Evolutionary conservation across 108 stramenopile species (phyloP), one percentile per base, ranked within the genome.

Genomic region (Nannochloropsis gaditana): DNA sequence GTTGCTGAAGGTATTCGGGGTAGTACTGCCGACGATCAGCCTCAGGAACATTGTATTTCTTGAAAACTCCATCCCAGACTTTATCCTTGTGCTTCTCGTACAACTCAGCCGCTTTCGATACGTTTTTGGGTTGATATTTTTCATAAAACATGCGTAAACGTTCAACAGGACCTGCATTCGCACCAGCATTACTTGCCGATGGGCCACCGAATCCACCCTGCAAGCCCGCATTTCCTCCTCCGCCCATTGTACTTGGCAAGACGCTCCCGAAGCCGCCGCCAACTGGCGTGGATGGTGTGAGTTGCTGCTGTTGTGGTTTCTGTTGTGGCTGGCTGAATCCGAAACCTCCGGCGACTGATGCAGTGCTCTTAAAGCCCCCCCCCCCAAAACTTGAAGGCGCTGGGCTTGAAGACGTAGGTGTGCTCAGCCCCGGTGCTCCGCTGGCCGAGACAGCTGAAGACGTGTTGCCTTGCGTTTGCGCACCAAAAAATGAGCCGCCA

Each of bases 171-270:
- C 59, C 59, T n/a, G n/a, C 15, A n/a, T n/a, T n/a, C 59, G 4
- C 59, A 73, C 15, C 31, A 31, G 31, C 1, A 31, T 31, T 31
- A 31, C 31, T 31, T 31, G 31, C 31, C 31, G 31, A 31, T 31
- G 59, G 59, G 59, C 59, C n/a, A 73, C 59, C 59, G n/a, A 73
- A 73, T 15, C 59, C 59, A n/a, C 59, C 59, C 59, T 15, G 59
- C 59, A n/a, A 15, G 2, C 59, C 31, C 31, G 1, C 31, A 31
- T 31, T 31, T 31, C 31, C 31, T 31, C 31, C 31, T 31, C 31
- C 31, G 1, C 31, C 31, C 31, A 31, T 31, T 31, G 31, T 31
- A 31, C 31, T 31, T 31, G 31, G 31, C 31, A 31, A 31, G 31
- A 31, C 59, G 59, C 59, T n/a, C 3, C 59, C 59, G n/a, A 73